These are phyloP conservation scores for Hylodesmum podocarpum DNA, from an alignment of 306 rosid species.

Conservation along the genomic window DNA sequence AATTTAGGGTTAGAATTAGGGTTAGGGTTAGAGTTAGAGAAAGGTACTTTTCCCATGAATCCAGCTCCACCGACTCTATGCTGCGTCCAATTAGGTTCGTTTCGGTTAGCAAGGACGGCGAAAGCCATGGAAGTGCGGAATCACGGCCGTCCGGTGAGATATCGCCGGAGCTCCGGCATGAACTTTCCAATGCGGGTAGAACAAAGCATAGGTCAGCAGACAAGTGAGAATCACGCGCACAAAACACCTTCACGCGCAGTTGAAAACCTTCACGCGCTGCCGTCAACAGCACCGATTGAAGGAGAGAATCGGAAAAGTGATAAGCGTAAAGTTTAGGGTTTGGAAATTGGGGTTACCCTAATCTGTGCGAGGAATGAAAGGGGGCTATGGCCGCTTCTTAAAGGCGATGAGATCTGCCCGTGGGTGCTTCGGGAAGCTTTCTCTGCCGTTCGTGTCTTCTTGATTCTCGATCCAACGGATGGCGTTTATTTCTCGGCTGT, in stretches of 20 bases:
- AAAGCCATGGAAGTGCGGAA: slow-evolving; percentile 61
- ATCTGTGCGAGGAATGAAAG: slow-evolving; percentile 63
- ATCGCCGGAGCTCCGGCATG: slow-evolving; percentile 50
- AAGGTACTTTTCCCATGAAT: slow-evolving; percentile 87
- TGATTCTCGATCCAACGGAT: slow-evolving; percentile 34
- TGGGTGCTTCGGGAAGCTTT: slow-evolving; percentile 39
- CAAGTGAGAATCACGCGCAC: slow-evolving; percentile 34
- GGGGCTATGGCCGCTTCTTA: slow-evolving; percentile 62
- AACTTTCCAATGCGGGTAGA: slow-evolving; percentile 43
- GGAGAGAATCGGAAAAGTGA: neutral
- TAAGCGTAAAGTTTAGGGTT: slow-evolving; percentile 41
- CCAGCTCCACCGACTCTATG: slow-evolving; percentile 69
- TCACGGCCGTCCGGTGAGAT: slow-evolving; percentile 28
- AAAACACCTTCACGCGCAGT: slow-evolving; percentile 36
- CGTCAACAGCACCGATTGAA: neutral
- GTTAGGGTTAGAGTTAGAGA: slow-evolving; percentile 48
- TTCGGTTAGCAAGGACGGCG: slow-evolving; percentile 75
- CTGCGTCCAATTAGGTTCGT: slow-evolving; percentile 72
- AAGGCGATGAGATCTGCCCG: slow-evolving; percentile 95
- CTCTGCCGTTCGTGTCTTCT: neutral
- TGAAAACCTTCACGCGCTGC: neutral
- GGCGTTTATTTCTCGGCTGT: neutral
- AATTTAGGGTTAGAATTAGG: slow-evolving; percentile 64
- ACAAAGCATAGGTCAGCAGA: slow-evolving; percentile 34
- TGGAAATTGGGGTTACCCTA: slow-evolving; percentile 56